These are phyloP conservation scores for Gnomoniopsis smithogilvyi DNA, from an alignment of 2,329 filamentous ascomycete species.

Conservation along the genomic window DNA sequence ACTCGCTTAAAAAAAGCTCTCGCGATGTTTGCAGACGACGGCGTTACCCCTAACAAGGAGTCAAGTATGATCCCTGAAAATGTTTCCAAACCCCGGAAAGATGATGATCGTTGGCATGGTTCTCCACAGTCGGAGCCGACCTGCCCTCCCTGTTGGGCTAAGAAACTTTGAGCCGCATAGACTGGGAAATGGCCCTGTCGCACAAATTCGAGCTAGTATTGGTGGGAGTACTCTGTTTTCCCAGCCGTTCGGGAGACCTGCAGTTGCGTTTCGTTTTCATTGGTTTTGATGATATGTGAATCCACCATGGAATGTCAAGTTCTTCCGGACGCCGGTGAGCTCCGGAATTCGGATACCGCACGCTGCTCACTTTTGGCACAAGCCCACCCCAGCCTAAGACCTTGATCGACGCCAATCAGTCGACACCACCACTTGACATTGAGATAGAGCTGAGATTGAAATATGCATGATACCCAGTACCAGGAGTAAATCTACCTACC, in stretches of 20 bases:
- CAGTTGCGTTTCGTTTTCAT: conserved; percentile 9
- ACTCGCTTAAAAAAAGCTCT: conserved; percentile 8
- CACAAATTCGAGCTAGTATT: conserved; percentile 1
- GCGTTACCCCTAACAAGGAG: conserved; percentile 6
- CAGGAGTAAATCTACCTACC: no score
- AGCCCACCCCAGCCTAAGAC: no score
- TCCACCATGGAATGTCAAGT: no score
- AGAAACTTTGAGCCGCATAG: neutral
- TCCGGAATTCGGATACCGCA: no score
- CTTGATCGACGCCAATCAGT: no score
- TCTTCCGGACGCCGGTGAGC: no score
- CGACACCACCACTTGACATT: no score
- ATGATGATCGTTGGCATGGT: conserved; percentile 1
- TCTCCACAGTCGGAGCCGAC: neutral
- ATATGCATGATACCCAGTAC: no score
- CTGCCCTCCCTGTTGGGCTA: neutral
- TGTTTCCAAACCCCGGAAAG: conserved; percentile 5
- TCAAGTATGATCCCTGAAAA: neutral
- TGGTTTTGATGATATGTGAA: no score
- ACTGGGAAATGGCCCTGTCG: neutral
- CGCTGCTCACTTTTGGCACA: no score
- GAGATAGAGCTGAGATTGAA: no score
- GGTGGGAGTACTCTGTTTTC: conserved; percentile 11
- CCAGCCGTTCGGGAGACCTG: conserved; percentile 12
- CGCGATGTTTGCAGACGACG: neutral